phyloP scores from a whole-genome alignment of 139 green algal species.

The Raphidocelis subcapitata region DNA sequence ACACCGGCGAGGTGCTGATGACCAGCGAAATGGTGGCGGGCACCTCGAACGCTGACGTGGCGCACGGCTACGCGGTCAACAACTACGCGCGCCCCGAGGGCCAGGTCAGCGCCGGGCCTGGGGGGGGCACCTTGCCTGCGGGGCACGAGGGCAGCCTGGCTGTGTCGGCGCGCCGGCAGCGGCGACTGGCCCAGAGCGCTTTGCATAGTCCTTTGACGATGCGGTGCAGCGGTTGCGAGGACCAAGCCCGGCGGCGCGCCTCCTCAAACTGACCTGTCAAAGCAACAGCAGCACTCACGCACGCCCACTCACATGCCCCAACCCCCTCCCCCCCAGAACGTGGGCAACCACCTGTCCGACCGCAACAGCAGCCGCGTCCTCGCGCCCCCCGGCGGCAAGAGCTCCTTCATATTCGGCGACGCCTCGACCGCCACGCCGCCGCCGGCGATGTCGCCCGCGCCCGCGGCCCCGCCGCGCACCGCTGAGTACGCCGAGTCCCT shows the following conservation, averaged over 20 bases:
- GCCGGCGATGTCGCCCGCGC: too few species aligned
- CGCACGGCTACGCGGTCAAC: constrained; percentile 39
- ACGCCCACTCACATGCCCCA: constrained; percentile 44
- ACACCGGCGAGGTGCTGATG: not conserved
- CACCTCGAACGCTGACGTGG: too few species aligned
- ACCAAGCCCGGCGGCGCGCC: constrained; percentile 69
- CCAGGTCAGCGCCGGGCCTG: too few species aligned
- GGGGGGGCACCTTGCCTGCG: too few species aligned
- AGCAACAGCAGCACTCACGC: constrained; percentile 67
- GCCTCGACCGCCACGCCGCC: too few species aligned
- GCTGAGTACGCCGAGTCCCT: too few species aligned
- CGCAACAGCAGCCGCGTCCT: constrained; percentile 72
- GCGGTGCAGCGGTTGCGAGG: too few species aligned
- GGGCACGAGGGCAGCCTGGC: too few species aligned
- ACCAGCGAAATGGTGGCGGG: not conserved
- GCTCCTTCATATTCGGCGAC: constrained; percentile 59
- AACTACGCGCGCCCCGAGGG: constrained; percentile 68
- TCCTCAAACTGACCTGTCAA: constrained; percentile 58
- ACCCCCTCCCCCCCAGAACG: constrained; percentile 70
- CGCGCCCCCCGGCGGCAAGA: constrained; percentile 68
- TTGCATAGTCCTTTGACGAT: too few species aligned
- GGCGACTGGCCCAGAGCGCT: too few species aligned
- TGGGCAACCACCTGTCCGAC: constrained; percentile 82
- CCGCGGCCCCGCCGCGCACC: too few species aligned
- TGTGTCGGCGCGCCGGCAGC: too few species aligned